These are phyloP conservation scores for Volvox africanus DNA, from an alignment of 139 green algal genomes.

Conservation along the genomic window DNA sequence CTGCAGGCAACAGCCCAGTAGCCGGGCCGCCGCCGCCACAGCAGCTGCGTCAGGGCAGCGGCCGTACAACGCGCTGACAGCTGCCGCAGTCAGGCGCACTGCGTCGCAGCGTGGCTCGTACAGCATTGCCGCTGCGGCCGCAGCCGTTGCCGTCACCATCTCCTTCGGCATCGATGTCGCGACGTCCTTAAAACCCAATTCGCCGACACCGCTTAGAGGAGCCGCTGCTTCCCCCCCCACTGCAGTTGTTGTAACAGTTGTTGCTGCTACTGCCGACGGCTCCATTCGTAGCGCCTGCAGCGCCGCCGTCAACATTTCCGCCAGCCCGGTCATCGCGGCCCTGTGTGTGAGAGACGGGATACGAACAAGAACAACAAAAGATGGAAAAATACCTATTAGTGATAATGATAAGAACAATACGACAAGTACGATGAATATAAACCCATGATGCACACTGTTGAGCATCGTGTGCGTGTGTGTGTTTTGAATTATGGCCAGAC, in stretches of 20 bases:
- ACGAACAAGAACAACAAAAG: too few relatives aligned
- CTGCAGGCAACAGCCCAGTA: conserved; percentile 23
- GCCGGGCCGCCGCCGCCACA: conserved; percentile 24
- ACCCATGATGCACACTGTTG: too few relatives aligned
- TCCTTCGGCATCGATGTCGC: neutral
- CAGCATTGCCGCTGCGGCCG: neutral
- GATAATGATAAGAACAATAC: too few relatives aligned
- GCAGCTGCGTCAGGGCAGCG: neutral
- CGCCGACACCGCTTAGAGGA: too few relatives aligned
- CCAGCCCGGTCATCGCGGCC: neutral
- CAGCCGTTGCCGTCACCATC: neutral
- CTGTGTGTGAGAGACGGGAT: too few relatives aligned
- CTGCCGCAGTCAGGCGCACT: neutral
- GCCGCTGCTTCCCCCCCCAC: neutral
- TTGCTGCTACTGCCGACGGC: neutral
- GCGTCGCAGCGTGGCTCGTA: neutral
- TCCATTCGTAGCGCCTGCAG: neutral
- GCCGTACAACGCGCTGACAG: neutral
- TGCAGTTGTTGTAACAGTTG: neutral
- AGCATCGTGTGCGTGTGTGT: too few relatives aligned
- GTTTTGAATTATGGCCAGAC: too few relatives aligned
- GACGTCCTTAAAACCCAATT: too few relatives aligned
- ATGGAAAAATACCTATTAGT: too few relatives aligned
- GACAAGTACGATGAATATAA: too few relatives aligned
- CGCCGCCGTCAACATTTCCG: neutral